Evolutionary conservation across 2,329 filamentous ascomycete genomes (phyloP).

Genomic region (Colletotrichum liaoningense): DNA sequence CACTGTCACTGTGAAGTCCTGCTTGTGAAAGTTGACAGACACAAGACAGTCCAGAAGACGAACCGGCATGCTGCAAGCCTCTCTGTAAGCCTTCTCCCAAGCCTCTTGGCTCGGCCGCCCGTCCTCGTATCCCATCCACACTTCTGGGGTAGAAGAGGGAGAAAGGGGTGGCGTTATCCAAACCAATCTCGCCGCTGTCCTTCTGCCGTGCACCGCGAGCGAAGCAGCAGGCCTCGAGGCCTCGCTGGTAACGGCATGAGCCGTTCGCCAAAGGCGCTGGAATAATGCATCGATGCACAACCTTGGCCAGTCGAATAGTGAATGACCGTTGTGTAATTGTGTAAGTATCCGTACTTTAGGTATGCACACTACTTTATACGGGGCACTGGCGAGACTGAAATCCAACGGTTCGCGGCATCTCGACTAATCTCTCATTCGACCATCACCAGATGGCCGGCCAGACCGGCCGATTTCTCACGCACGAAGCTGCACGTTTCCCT

Average conservation of each 20-base stretch:
- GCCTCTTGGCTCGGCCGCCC: conserved; percentile 30
- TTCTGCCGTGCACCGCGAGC: conserved; percentile 3
- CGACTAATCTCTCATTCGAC: not conserved
- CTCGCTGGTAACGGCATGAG: not conserved
- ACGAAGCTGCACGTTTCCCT: not conserved
- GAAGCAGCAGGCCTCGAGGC: not conserved
- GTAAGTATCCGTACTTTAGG: no score
- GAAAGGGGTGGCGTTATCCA: conserved; percentile 20
- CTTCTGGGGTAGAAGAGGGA: not conserved
- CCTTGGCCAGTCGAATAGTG: not conserved
- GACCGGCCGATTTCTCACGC: not conserved
- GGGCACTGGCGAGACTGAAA: not conserved
- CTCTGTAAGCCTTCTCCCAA: conserved; percentile 27
- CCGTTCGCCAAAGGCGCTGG: not conserved
- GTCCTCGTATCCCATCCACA: conserved; percentile 25
- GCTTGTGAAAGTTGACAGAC: not conserved
- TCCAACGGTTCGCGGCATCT: not conserved
- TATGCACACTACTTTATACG: not conserved
- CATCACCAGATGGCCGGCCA: conserved; percentile 12
- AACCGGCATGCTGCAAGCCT: conserved; percentile 24
- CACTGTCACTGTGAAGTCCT: not conserved
- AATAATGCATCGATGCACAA: not conserved
- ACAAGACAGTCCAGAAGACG: conserved; percentile 7
- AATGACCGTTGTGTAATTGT: not conserved
- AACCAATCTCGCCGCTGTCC: conserved; percentile 22